These are phyloP conservation scores for Leccinum uliginosum DNA, from an alignment of 768 basidiomycete species.

Conservation along the genomic window DNA sequence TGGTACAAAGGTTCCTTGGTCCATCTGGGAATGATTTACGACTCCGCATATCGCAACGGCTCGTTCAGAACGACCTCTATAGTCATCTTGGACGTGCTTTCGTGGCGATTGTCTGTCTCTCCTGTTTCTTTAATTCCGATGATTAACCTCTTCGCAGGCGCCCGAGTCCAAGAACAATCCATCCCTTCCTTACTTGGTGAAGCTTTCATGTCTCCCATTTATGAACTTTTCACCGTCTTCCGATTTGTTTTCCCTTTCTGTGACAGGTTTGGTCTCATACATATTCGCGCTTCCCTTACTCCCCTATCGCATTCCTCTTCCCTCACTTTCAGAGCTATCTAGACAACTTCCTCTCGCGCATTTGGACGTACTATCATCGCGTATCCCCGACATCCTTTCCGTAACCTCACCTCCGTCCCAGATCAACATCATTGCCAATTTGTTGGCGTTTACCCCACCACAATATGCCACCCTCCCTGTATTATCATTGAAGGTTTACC, in stretches of 20 bases:
- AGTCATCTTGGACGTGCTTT: slow-evolving; percentile 16
- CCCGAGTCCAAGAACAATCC: slow-evolving; percentile 47
- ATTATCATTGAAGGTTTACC: slow-evolving; percentile 46
- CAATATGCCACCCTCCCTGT: slow-evolving; percentile 50
- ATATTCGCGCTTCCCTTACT: slow-evolving; percentile 75
- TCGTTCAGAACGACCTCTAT: slow-evolving; percentile 48
- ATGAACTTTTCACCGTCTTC: slow-evolving; percentile 30
- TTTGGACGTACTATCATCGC: slow-evolving; percentile 31
- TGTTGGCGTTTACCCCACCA: slow-evolving; percentile 59
- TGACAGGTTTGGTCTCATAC: slow-evolving; percentile 42
- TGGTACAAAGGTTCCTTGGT: slow-evolving; percentile 17
- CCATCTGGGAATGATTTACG: slow-evolving; percentile 30
- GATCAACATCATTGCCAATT: slow-evolving; percentile 69
- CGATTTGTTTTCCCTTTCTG: slow-evolving; percentile 22
- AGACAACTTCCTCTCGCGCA: slow-evolving; percentile 55
- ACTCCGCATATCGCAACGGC: slow-evolving; percentile 38
- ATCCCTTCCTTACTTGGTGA: slow-evolving; percentile 27
- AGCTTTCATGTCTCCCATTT: slow-evolving; percentile 25
- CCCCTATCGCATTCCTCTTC: slow-evolving; percentile 67
- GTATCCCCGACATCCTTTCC: slow-evolving; percentile 28
- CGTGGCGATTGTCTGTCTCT: slow-evolving; percentile 44
- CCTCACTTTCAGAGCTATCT: slow-evolving; percentile 60
- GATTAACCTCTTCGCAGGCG: slow-evolving; percentile 37
- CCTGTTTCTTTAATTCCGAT: neutral
- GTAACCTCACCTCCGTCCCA: slow-evolving; percentile 29